A percentile compares a stretch with the other conserved stretches of the same genome.
phyloP scores from a whole-genome alignment of 805 yeast species.

The Zygosaccharomyces gambellarensis region DNA sequence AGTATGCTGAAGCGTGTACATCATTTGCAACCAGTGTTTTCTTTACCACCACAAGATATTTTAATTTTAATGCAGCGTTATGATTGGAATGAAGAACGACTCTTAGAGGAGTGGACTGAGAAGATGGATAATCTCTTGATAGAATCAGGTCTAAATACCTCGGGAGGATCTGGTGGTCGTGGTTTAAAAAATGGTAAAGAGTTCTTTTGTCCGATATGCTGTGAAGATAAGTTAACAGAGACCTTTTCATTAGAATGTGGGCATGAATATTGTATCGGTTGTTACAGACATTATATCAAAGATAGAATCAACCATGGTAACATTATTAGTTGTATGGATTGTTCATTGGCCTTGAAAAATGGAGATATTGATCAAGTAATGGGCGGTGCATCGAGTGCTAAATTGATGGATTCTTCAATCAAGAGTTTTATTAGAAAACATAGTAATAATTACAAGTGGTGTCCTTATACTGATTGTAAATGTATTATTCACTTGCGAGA shows the following conservation, averaged over 20 bases:
- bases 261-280: constrained; percentile 64
- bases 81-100: constrained; percentile 55
- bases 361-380: constrained; percentile 40
- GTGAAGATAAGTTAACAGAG: constrained; percentile 44
- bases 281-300: constrained; percentile 59
- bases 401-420: constrained; percentile 37
- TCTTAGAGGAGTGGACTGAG: constrained; percentile 52
- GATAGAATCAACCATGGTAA: constrained; percentile 41
- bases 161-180: constrained; percentile 6
- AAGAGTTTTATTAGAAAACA: constrained; percentile 50
- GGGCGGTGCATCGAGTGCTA: constrained; percentile 34
- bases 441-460: constrained; percentile 53
- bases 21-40: constrained; percentile 29
- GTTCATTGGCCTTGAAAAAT: constrained; percentile 38
- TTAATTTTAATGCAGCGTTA: constrained; percentile 43
- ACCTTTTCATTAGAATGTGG: constrained; percentile 58
- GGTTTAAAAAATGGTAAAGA: constrained; percentile 20
- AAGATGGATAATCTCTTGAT: constrained; percentile 36
- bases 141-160: constrained; percentile 33
- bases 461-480: constrained; percentile 81
- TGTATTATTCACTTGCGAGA: constrained; percentile 46
- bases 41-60: constrained; percentile 33
- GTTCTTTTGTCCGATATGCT: constrained; percentile 66
- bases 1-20: constrained; percentile 27
- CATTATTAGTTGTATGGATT: constrained; percentile 62